Conservation (phyloP, 148 eudicot species). For the Camellia lanceoleosa region DNA sequence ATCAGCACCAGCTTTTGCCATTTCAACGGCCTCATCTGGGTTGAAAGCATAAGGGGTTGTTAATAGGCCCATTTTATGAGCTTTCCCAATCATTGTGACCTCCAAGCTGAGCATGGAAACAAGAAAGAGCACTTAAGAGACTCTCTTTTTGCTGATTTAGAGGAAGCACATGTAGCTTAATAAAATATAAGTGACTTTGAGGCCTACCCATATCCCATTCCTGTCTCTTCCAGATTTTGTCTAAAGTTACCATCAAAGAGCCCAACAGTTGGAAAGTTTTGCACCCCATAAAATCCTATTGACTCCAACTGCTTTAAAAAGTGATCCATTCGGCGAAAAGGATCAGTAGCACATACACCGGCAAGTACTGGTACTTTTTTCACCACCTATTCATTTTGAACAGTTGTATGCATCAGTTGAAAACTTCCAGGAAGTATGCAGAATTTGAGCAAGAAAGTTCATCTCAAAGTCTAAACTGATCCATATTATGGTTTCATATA, state of each 20-base stretch:
- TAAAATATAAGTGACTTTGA: neutral
- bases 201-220: slow-evolving; percentile 93
- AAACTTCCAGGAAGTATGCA: slow-evolving; percentile 1
- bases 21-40: slow-evolving; percentile 73
- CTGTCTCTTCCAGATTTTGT: slow-evolving; percentile 96
- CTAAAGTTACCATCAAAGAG: slow-evolving; percentile 96
- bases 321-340: slow-evolving; percentile 86
- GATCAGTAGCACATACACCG: slow-evolving; percentile 96
- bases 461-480: neutral
- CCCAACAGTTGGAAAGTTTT: slow-evolving; percentile 97
- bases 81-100: slow-evolving; percentile 86
- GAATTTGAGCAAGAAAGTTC: slow-evolving; percentile 12
- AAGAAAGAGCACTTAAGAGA: neutral
- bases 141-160: neutral
- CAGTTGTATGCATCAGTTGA: slow-evolving; percentile 15
- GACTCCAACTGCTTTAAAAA: slow-evolving; percentile 81
- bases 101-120: slow-evolving; percentile 54
- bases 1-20: slow-evolving; percentile 97
- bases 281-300: slow-evolving; percentile 84
- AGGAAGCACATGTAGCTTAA: slow-evolving; percentile 1
- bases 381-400: slow-evolving; percentile 61
- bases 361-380: slow-evolving; percentile 89
- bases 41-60: slow-evolving; percentile 97
- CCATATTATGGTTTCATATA: neutral
- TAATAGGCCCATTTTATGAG: slow-evolving; percentile 82